Base-by-base conservation (phyloP, 1,284 basidiomycete genomes). In the Singerocomus rubriflavus region DNA sequence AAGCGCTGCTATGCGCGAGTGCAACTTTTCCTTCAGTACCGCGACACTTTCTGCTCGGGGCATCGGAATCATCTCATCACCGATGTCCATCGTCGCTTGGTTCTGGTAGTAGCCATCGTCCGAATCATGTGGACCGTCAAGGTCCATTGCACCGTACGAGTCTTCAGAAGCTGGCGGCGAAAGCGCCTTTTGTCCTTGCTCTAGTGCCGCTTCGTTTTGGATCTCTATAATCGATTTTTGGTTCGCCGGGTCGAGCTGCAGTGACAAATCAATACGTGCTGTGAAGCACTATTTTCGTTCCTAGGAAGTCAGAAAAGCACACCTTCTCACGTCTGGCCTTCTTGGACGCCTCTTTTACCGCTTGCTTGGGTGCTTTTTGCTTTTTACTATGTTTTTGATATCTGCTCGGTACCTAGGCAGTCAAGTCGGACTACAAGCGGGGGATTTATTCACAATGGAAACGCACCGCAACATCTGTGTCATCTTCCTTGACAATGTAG, bases 301-400 rank as follows among this genome's bases (percentile, higher is more conserved):
- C 25, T 7, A n/a, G 14, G 21, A 25, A 4, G 26, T 33, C 6
- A 29, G 12, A 33, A 25, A 44, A 11, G 17, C 52, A 27, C 41
- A 91, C 93, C 80, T 93, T 94, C 49, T 89, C 88, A 44, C 84
- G 78, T 65, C 87, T 89, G 1, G 89, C 89, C 62, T 89, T 91
- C 69, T 88, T 89, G 25, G 89, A 84, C 2, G 87, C 88, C 69
- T 94, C 90, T 66, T 94, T 93, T 44, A 90, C 78, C 40, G 86
- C 86, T 60, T 94, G 91, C 68, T 88, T 89, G 7, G 84, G 79
- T 14, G 85, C 84, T 46, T 90, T 89, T 69, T 83, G 77, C 55
- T 91, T 86, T 71, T 91, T 93, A 72, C 85, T 92, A 67, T 94
- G 89, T 73, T 93, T 93, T 69, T 91, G 89, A 70, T 86, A 94